phyloP scores from a whole-genome alignment of 2,329 filamentous ascomycete species.

The Ascochyta koolunga region DNA sequence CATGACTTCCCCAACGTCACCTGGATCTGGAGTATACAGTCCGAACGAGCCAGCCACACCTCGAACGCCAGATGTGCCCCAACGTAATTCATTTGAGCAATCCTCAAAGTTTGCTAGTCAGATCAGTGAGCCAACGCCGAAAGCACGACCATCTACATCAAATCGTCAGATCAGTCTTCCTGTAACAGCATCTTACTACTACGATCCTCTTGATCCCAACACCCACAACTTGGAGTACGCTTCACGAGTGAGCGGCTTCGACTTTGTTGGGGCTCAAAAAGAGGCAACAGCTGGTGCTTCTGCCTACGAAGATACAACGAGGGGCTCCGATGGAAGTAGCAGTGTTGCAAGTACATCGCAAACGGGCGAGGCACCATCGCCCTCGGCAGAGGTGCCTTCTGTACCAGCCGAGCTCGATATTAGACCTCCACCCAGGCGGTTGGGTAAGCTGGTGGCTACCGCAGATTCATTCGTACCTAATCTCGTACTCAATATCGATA shows the following conservation, averaged over 20 bases:
- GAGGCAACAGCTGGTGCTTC: conserved; percentile 26
- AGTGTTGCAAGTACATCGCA: conserved; percentile 22
- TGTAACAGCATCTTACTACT: conserved; percentile 53
- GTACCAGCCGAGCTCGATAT: conserved; percentile 40
- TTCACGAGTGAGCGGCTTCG: conserved; percentile 52
- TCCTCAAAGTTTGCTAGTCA: conserved; percentile 35
- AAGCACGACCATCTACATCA: conserved; percentile 42
- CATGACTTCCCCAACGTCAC: conserved; percentile 54
- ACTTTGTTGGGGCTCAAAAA: conserved; percentile 43
- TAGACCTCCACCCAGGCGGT: conserved; percentile 49
- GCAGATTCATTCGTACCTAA: conserved; percentile 69
- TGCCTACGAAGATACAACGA: conserved; percentile 38
- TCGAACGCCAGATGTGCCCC: conserved; percentile 44
- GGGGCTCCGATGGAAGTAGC: conserved; percentile 30
- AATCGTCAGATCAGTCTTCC: conserved; percentile 54
- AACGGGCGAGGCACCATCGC: conserved; percentile 23
- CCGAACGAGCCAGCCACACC: conserved; percentile 48
- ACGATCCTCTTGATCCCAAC: conserved; percentile 50
- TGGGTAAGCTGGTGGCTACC: conserved; percentile 72
- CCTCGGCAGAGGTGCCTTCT: conserved; percentile 26
- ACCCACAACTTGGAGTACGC: conserved; percentile 57
- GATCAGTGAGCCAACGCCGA: conserved; percentile 47
- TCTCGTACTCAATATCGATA: conserved; percentile 66
- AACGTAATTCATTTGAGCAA: conserved; percentile 40
- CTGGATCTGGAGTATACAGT: conserved; percentile 44